phyloP scores from a whole-genome alignment of 805 yeast genomes.

The Candida nanaspora region DNA sequence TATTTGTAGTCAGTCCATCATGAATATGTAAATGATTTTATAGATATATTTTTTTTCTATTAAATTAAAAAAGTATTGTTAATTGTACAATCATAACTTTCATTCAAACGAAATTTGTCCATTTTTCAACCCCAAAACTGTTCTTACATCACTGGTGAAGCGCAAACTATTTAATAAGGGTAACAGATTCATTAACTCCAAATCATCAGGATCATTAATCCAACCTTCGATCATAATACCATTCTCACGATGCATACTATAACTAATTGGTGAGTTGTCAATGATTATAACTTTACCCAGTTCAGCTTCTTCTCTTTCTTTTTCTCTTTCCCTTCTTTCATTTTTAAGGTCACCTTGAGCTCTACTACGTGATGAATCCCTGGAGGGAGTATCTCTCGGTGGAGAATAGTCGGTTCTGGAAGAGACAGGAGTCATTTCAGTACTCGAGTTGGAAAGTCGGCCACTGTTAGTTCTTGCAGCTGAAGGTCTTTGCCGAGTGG shows the following conservation, averaged over 20 bases:
- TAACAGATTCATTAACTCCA: slow-evolving; percentile 70
- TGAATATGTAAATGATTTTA: too few relatives aligned
- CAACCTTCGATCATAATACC: slow-evolving; percentile 95
- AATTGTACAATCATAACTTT: background rate
- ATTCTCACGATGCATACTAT: slow-evolving; percentile 74
- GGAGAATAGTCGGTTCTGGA: background rate
- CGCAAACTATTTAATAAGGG: slow-evolving; percentile 76
- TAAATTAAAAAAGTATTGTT: background rate
- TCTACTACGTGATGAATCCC: slow-evolving; percentile 4
- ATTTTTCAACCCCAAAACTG: slow-evolving; percentile 61
- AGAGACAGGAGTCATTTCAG: background rate
- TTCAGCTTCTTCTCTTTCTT: slow-evolving; percentile 30
- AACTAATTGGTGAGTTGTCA: slow-evolving; percentile 92
- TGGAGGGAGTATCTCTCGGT: slow-evolving; percentile 1
- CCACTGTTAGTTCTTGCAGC: background rate
- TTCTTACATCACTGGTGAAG: slow-evolving; percentile 78
- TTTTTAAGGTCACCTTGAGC: background rate
- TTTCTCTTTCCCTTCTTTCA: slow-evolving; percentile 1
- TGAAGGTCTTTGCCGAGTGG: background rate
- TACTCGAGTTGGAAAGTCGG: background rate
- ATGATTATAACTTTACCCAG: slow-evolving; percentile 66
- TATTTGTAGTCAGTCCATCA: too few relatives aligned
- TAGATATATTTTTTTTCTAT: too few relatives aligned
- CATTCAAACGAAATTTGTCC: slow-evolving; percentile 60
- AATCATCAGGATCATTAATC: slow-evolving; percentile 93